Base-by-base conservation (phyloP, 2,329 filamentous ascomycete species). In the Berkeleyomyces rouxiae region DNA sequence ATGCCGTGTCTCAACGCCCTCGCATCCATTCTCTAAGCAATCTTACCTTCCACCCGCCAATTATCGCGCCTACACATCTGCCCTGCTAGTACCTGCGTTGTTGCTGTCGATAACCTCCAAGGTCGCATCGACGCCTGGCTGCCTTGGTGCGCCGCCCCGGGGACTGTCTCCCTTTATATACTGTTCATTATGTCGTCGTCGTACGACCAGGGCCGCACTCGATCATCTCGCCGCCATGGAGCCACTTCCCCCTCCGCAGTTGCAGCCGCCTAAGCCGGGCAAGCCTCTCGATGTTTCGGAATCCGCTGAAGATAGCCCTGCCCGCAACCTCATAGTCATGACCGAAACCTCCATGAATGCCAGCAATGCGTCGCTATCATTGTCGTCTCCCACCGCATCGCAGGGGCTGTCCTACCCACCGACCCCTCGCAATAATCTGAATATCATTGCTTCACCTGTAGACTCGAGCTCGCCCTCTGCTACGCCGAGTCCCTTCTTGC, bases 401-500 rank as follows among this genome's bases (percentile, higher is more conserved):
- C 55, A 59, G 59, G 57, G 63, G 55, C 63, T 43, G 31, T 61
- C 61, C 42, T 61, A 58, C 37, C 61, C 61, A 44, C 64, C 61
- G 37, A 61, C 51, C 43, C 61, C 55, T 59, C 63, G 61, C 31
- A 58, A 59, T 58, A 63, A 49, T 46, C 62, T 51, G 44, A 61
- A 53, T 57, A 36, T 63, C 16, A 53, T 78, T 65, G 80, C 78
- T 46, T 75, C 79, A 65, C 75, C 82, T 9, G 81, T 82, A 33
- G 75, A 78, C 64, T 82, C 82, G 61, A 84, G 82, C 37, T 75
- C 74, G 36, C 69, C 73, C 55, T 69, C 75, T 47, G 76, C 77
- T 63, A 64, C 58, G 10, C 60, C 64, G 4, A 85, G 81, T 68
- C 84, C 85, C 0, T 85, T 81, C 68, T 73, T 88, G 62, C 86